phyloP scores from a whole-genome alignment of 176 grass and related monocot genomes.

The Miscanthus lutarioriparius region DNA sequence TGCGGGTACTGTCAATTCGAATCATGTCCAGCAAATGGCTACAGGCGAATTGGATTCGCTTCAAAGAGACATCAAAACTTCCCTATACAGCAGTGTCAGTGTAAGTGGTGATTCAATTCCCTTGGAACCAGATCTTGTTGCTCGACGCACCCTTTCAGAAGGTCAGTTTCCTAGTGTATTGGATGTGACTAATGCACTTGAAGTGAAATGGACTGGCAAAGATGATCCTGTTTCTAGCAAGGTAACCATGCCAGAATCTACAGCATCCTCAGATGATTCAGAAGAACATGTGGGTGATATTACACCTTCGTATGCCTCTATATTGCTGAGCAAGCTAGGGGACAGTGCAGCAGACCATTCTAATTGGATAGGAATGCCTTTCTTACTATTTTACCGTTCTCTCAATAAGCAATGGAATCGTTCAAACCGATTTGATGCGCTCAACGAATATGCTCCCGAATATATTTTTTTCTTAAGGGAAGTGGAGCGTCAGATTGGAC shows the following conservation, averaged over 20 bases:
- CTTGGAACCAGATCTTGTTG: conserved; percentile 57
- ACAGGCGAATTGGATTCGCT: conserved; percentile 50
- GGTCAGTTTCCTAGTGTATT: conserved; percentile 76
- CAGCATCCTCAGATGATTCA: conserved; percentile 50
- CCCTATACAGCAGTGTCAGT: conserved; percentile 66
- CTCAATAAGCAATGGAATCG: conserved; percentile 74
- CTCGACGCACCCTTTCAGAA: conserved; percentile 83
- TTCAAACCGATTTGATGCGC: conserved; percentile 54
- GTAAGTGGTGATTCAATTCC: conserved; percentile 49
- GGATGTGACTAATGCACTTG: conserved; percentile 72
- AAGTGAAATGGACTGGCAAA: conserved; percentile 85
- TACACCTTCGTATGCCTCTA: conserved; percentile 53
- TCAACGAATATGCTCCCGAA: conserved; percentile 58
- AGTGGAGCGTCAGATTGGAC: conserved; percentile 60
- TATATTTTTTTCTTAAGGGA: conserved; percentile 54
- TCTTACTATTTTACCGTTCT: conserved; percentile 63
- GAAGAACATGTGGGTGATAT: conserved; percentile 50
- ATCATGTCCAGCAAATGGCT: conserved; percentile 33
- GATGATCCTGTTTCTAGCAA: conserved; percentile 53
- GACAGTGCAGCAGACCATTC: conserved; percentile 66
- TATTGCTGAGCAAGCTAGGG: conserved; percentile 58
- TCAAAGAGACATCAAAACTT: conserved; percentile 45
- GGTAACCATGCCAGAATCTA: conserved; percentile 42
- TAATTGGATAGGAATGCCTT: conserved; percentile 60
- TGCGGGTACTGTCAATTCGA: conserved; percentile 29